A percentile compares a stretch with the other conserved stretches of the same genome.
phyloP scores from a whole-genome alignment of 176 grass and related monocot species.

The Eleusine indica region DNA sequence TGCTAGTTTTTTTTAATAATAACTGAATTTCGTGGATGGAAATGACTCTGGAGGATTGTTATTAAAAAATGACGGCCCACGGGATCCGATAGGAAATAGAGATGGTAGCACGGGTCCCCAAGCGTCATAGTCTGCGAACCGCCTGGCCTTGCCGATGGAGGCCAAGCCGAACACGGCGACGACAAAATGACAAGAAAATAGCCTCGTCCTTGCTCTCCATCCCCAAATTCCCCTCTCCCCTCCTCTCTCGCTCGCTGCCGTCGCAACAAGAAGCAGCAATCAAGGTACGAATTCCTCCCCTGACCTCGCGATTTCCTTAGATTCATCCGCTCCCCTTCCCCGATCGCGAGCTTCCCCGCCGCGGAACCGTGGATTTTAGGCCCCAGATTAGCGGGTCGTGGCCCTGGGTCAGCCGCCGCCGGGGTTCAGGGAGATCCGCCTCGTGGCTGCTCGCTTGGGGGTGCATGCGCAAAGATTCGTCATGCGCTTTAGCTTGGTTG shows the following conservation, averaged over 20 bases:
- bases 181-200: conserved; percentile 29
- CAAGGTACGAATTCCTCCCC: conserved; percentile 18
- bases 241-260: background rate
- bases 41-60: too few species aligned
- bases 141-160: background rate
- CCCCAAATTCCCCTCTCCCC: background rate
- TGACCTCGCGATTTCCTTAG: background rate
- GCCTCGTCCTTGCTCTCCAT: background rate
- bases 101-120: background rate
- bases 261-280: background rate
- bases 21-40: too few species aligned
- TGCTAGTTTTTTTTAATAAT: too few species aligned
- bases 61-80: background rate
- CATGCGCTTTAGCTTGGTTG: background rate
- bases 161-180: conserved; percentile 29
- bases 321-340: background rate
- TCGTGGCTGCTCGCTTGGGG: background rate
- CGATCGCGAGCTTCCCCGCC: background rate
- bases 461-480: background rate
- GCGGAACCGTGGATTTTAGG: conserved; percentile 22
- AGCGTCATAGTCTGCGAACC: conserved; percentile 8
- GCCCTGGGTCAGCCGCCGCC: background rate
- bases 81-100: background rate
- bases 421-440: conserved; percentile 41
- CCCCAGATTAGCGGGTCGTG: conserved; percentile 32